Base-by-base conservation (phyloP, 257 asterid genomes). In the Solanum ossicruentum region DNA sequence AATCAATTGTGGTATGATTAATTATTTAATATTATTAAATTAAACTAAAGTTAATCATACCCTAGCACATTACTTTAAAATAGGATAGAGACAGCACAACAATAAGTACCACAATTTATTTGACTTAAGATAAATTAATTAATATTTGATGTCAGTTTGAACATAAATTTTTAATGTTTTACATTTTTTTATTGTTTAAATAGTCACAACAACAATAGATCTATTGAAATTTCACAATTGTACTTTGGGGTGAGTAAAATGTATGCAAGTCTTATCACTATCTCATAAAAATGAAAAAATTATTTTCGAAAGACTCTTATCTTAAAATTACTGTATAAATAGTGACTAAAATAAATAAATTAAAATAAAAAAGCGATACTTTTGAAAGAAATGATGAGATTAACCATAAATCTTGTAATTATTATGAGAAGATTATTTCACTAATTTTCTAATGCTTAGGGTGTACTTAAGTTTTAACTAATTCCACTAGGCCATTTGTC, bases 211-310 rank as follows among this genome's bases (percentile, higher is more conserved):
- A 36, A 36, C 6, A 36, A 36, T 2, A 36, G 5, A 36, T 36
- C 1, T 6, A 36, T 3, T 5, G 41, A 36, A 36, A 36, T 36
- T 36, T 3, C 0, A 36, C 6, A 36, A 36, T 6, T 36, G 41
- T 3, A 6, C 0, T 36, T 5, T 36, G 41, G 1, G 7, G 1
- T 4, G 41, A 5, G 41, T 36, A 4, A 36, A 36, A 36, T 36
- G 7, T 36, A 36, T 6, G 41, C 41, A 36, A 5, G 0, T 6
- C 41, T 36, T 36, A 36, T 36, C 6, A 36, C 6, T 36, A 36
- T 0, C 1, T 36, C 41, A 36, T 36, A 36, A 6, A 36, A 1
- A 36, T 36, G 1, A 5, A 36, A 5, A 36, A 36, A 0, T 0
- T 36, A 5, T 36, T 36, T 36, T 2, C 6, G 1, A 36, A 36